Percentiles rank a stretch among this genome's conserved stretches.
These are phyloP conservation scores for Raphanus raphanistrum DNA, from an alignment of 345 rosid genomes.

Conservation along the genomic window DNA sequence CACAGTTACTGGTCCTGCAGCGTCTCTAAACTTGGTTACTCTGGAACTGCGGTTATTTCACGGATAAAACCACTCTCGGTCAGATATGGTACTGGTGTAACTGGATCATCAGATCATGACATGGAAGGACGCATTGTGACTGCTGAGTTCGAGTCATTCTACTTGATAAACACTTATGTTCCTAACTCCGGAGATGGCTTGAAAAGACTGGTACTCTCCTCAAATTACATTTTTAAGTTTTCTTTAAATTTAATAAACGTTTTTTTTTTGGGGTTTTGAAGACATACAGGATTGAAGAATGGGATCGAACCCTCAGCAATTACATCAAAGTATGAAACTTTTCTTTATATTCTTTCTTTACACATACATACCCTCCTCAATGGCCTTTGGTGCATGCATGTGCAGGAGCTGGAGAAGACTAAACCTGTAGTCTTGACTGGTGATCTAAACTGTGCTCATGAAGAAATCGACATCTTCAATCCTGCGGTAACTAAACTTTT, in stretches of 20 bases:
- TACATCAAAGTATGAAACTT: constrained; percentile 69
- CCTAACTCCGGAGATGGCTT: constrained; percentile 99
- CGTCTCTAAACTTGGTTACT: constrained; percentile 85
- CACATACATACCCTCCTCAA: background rate
- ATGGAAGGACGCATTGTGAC: constrained; percentile 86
- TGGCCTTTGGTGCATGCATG: background rate
- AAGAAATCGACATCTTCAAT: constrained; percentile 86
- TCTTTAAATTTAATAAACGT: constrained; percentile 7
- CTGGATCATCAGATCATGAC: constrained; percentile 77
- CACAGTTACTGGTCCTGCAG: constrained; percentile 97
- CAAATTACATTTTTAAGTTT: background rate
- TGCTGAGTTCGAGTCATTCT: constrained; percentile 83
- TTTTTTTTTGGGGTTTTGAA: constrained; percentile 30
- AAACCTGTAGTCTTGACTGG: constrained; percentile 96
- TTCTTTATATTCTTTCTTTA: background rate
- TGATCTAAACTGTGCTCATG: constrained; percentile 92
- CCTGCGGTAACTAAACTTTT: constrained; percentile 63
- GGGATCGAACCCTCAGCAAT: constrained; percentile 82
- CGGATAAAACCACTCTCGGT: constrained; percentile 92
- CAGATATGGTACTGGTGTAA: constrained; percentile 75
- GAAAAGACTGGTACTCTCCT: constrained; percentile 75
- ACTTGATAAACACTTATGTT: constrained; percentile 64
- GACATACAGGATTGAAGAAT: constrained; percentile 70
- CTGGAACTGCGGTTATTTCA: constrained; percentile 92
- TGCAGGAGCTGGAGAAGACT: constrained; percentile 87